Evolutionary conservation across 1,284 basidiomycete species (phyloP), one percentile per base, ranked within the genome.

Genomic region (Boletus smithii): DNA sequence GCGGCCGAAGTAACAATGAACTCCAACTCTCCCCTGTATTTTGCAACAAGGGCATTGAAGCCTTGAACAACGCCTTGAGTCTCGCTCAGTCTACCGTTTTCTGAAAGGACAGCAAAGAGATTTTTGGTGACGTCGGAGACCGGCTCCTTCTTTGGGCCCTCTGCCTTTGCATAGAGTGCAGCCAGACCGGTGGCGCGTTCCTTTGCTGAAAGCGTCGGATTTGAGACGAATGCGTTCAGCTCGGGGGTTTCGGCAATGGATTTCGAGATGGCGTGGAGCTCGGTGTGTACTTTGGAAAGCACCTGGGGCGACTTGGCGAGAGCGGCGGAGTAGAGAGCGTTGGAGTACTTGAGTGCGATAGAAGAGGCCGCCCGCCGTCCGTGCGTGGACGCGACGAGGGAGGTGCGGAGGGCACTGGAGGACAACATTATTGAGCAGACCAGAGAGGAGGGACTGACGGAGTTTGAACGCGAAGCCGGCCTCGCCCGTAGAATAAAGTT

Each of bases 11-110:
- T 97, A 69, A 99, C 90, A 48, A 84, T 80, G 54, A 99, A 90
- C 65, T 88, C 91, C 58, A 98, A 76, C 74, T 99, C 95, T 59
- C 95, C 95, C 69, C 82, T 88, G 81, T 98, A 83, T 61, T 88
- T 85, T 48, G 90, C 75, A 58, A 97, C 88, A 57, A 98, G 83
- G 67, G 88, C 83, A 60, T 91, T 83, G 75, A 98, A 98, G 55
- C 90, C 93, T 64, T 89, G 84, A 60, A 98, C 91, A 53, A 97
- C 91, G 59, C 86, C 87, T 60, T 81, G 74, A 23, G 91, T 85
- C 75, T 95, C 87, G 50, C 73, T 77, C 53, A 99, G 77, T 55
- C 97, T 80, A 53, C 94, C 94, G 71, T 99, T 99, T 72, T 97
- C 91, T 49, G 91, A 89, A 54, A 99, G 81, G 57, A 98, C 85